Percentiles rank a stretch among this genome's conserved stretches.
Conservation (phyloP, 2,329 filamentous ascomycete genomes). For the Phymatotrichopsis omnivora region DNA sequence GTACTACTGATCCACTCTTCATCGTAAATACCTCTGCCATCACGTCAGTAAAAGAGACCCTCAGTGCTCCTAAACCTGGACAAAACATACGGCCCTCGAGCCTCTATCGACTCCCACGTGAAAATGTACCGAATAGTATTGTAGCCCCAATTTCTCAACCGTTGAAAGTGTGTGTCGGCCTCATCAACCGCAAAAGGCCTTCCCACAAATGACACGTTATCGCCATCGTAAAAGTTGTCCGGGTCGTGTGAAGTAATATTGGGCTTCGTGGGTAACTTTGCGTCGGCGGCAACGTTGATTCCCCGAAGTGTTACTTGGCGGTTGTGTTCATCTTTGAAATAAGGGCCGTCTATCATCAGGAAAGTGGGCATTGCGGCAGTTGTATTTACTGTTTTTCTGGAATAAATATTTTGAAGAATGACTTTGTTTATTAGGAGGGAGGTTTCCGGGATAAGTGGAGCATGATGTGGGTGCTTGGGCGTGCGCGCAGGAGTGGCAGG, state of each 20-base stretch:
- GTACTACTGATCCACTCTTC: conserved; percentile 90
- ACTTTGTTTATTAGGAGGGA: too few relatives aligned
- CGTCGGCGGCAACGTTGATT: conserved; percentile 86
- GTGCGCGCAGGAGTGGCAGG: too few relatives aligned
- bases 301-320: conserved; percentile 82
- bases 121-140: conserved; percentile 96
- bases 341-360: conserved; percentile 72
- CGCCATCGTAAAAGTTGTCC: conserved; percentile 81
- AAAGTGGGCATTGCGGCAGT: conserved; percentile 54
- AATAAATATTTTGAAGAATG: too few relatives aligned
- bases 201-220: conserved; percentile 78
- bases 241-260: conserved; percentile 68
- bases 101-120: conserved; percentile 98
- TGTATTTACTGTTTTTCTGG: background rate
- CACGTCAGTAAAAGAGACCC: background rate
- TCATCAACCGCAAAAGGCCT: conserved; percentile 76
- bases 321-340: conserved; percentile 70
- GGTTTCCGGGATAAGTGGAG: too few relatives aligned
- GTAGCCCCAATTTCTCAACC: conserved; percentile 81
- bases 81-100: conserved; percentile 55
- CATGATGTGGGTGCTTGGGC: too few relatives aligned
- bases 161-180: conserved; percentile 74
- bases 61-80: too few relatives aligned
- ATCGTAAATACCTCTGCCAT: conserved; percentile 67
- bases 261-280: conserved; percentile 76